Base-by-base conservation (phyloP, 495 filamentous ascomycete species). In the Eremomyces bilateralis region DNA sequence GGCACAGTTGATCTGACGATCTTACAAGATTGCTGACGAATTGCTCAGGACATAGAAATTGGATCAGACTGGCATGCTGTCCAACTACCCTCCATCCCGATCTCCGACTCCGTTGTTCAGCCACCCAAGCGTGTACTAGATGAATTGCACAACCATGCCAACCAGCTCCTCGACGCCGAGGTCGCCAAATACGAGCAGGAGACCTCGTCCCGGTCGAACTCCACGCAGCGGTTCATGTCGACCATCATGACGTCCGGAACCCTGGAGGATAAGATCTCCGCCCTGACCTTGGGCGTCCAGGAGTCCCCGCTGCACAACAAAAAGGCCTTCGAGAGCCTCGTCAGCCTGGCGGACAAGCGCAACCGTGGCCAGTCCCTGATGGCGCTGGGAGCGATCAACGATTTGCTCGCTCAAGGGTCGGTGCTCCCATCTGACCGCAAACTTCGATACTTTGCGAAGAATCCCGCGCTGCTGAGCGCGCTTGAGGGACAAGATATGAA, bases 191-290 rank as follows among this genome's bases (percentile, higher is more conserved):
- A 58, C 6, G 53, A 50, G 4, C 57, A 57, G 3, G 53, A 65
- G 37, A 48, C 61, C 53, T 63, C 46, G 42, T 41, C 67, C 16
- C 76, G 24, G 16, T 35, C 33, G 16, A 11, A 78, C 28, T 93
- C 88, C 1, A 78, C 83, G 6, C 73, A 84, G 48, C 88, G 77
- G 53, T 97, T 95, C 61, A 71, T 94, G 59, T 77, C 79, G 1
- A 90, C 82, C 3, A 91, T 97, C 51, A 94, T 97, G 88, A 59
- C 82, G 12, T 82, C 83, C 1, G 88, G 88, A 58, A 97, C 90
- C 4, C 64, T 93, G 34, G 88, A 82, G 21, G 88, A 97, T 56
- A 95, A 93, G 53, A 79, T 94, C 20, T 94, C 90, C 2, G 88
- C 88, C 4, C 57, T 94, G 44, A 97, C 88, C 1, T 61, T 97